phyloP scores from a whole-genome alignment of 768 basidiomycete species.

The Gyrodon lividus region DNA sequence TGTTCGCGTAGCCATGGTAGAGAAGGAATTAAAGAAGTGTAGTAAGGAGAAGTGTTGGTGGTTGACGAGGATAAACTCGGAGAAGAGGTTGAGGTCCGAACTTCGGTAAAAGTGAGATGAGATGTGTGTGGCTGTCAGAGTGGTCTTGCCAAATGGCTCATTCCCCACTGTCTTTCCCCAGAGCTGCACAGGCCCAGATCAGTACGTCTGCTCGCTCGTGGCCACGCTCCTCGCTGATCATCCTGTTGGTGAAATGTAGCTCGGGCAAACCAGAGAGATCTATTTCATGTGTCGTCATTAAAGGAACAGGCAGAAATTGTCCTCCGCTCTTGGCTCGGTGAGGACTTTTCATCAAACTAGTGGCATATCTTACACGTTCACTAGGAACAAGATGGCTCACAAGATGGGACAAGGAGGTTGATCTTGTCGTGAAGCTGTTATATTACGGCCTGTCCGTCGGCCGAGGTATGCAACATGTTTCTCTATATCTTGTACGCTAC shows the following conservation, averaged over 20 bases:
- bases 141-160: conserved; percentile 16
- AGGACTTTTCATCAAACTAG: conserved; percentile 16
- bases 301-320: conserved; percentile 75
- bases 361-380: conserved; percentile 9
- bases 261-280: conserved; percentile 80
- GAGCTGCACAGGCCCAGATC: conserved; percentile 83
- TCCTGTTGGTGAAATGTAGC: conserved; percentile 44
- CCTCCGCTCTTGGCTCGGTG: conserved; percentile 77
- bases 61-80: neutral
- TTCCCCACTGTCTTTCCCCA: conserved; percentile 56
- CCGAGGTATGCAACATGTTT: conserved; percentile 47
- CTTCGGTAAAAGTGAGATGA: conserved; percentile 3
- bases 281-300: conserved; percentile 72
- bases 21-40: neutral
- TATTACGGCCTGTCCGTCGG: conserved; percentile 79
- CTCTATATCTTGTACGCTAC: neutral
- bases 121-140: neutral
- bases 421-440: conserved; percentile 60
- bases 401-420: conserved; percentile 80
- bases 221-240: conserved; percentile 4
- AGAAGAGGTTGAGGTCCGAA: neutral
- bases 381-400: conserved; percentile 78
- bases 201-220: conserved; percentile 48
- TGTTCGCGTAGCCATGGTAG: conserved; percentile 33
- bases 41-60: neutral